Base-by-base conservation (phyloP, 768 basidiomycete species). In the Boletellus sp. region DNA sequence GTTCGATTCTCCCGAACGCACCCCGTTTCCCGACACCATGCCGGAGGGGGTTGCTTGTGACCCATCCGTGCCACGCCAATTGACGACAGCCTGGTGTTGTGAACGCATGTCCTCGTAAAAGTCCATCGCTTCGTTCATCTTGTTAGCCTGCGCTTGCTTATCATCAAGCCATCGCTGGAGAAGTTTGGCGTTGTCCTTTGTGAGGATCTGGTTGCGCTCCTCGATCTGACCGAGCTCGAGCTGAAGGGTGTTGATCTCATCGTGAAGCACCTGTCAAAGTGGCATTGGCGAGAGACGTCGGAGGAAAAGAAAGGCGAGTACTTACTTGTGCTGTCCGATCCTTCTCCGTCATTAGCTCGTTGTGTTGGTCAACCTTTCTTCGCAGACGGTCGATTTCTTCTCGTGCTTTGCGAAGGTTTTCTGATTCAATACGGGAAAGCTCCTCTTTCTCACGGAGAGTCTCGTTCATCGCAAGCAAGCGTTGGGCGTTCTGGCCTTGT, bases 131-230 rank as follows among this genome's bases (percentile, higher is more conserved):
- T 90, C 89, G 70, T 98, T 97, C 89, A 99, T 90, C 70, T 84
- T 85, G 68, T 94, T 92, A 9, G 88, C 95, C 61, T 94, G 94
- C 12, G 77, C 72, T 65, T 96, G 92, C 71, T 96, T 96, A 56
- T 87, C 85, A 61, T 98, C 96, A 9, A 98, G 77, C 95, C 96
- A 99, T 16, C 95, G 86, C 66, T 96, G 93, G 1, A 98, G 77
- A 23, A 99, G 81, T 61, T 91, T 87, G 22, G 94, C 94, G 60
- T 99, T 99, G 68, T 99, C 95, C 60, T 86, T 87, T 43, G 83
- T 82, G 31, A 99, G 78, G n/a, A 75, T 85, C 61, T 83, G 77
- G 65, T 95, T 96, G 32, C 90, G 84, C 53, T 92, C 84, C 48
- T 90, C 87, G 22, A 95, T 84, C 61, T 95, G 90, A 38, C 85